A percentile compares a stretch with the other conserved stretches of the same genome.
Evolutionary conservation across 768 basidiomycete genomes (phyloP).

Genomic region (Lyophyllum decastes): DNA sequence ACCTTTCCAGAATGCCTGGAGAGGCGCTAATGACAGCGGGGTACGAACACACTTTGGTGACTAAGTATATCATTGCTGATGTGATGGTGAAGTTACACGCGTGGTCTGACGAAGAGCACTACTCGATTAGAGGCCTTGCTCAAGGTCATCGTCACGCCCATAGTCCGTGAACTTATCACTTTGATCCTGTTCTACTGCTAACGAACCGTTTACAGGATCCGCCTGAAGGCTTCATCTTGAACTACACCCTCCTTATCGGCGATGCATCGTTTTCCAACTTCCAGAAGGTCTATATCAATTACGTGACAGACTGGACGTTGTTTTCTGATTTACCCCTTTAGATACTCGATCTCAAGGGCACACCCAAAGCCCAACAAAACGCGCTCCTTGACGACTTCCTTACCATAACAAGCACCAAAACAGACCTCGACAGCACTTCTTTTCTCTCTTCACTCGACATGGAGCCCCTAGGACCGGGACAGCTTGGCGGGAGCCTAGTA

Average conservation of each 20-base stretch:
- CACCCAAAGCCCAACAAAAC: conserved; percentile 83
- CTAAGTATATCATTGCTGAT: background rate
- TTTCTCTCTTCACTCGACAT: conserved; percentile 95
- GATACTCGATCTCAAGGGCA: conserved; percentile 96
- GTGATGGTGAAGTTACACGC: conserved; percentile 64
- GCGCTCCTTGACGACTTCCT: conserved; percentile 89
- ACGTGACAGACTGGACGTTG: background rate
- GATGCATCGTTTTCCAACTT: conserved; percentile 97
- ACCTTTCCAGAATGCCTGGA: conserved; percentile 81
- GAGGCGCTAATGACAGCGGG: conserved; percentile 58
- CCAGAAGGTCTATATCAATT: conserved; percentile 73
- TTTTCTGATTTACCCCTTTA: conserved; percentile 26
- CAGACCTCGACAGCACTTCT: conserved; percentile 85
- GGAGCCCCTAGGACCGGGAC: conserved; percentile 70
- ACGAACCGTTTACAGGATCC: conserved; percentile 61
- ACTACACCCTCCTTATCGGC: conserved; percentile 92
- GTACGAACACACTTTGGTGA: conserved; percentile 31
- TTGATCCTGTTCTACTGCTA: background rate
- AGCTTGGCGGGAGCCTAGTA: conserved; percentile 51
- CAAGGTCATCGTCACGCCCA: conserved; percentile 94
- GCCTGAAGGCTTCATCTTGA: conserved; percentile 90
- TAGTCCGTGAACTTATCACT: conserved; percentile 47
- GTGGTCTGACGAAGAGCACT: conserved; percentile 79
- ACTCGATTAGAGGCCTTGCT: conserved; percentile 86
- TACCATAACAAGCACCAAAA: conserved; percentile 89